Evolutionary conservation across 306 rosid genomes (phyloP), one percentile per base, ranked within the genome.

Genomic region (Geum urbanum): DNA sequence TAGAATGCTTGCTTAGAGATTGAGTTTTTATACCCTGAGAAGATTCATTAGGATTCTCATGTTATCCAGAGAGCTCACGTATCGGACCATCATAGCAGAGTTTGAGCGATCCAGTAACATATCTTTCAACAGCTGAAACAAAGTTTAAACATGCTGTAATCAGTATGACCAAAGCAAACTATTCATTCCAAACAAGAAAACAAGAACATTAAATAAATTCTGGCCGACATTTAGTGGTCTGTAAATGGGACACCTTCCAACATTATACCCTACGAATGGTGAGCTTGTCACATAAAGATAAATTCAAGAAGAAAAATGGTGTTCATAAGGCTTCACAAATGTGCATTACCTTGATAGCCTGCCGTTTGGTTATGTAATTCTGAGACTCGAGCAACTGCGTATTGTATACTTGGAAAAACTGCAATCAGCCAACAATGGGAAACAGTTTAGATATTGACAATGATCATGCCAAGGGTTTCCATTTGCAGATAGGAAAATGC

Each of bases 351-450:
- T 83, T 79, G 18, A 74, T 22, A 43, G 79, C 79, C 11, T 79
- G 81, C 52, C 86, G 77, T 69, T 51, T 83, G 45, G 84, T 79
- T 66, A 83, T 73, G 67, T 83, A 83, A 62, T 53, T 64, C 12
- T 73, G 3, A 45, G 82, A 79, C 19, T 72, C 72, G 41, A 83
- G 69, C 55, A 83, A 54, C 50, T 70, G 69, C 6, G 61, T 19
- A 45, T 83, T 73, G 59, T 71, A 83, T 47, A 59, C 79, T 55
- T 65, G 24, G 24, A 83, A 76, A 69, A 83, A 79, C 86, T 83
- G 72, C 6, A 83, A 20, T 49, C 69, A 66, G 10, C 40, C 39
- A 78, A 48, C 57, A 44, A 19, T 40, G 46, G 19, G n/a, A 46
- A 44, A 44, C 13, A 46, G 7, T 24, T 68, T 14, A 61, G 37